These are phyloP conservation scores for Neonectria sp. DNA, from an alignment of 2,329 filamentous ascomycete species.

Conservation along the genomic window DNA sequence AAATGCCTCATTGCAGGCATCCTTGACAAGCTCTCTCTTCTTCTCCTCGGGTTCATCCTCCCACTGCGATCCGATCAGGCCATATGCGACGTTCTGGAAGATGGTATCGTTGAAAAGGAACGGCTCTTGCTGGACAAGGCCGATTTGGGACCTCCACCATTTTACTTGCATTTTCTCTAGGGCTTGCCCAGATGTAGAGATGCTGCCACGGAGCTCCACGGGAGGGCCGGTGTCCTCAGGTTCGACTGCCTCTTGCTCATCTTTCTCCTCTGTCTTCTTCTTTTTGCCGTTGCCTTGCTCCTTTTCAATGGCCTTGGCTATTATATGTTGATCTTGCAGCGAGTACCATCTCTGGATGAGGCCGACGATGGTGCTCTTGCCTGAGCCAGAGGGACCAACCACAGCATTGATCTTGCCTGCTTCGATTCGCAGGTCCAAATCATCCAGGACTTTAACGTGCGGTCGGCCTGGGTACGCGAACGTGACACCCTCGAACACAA, in stretches of 20 bases:
- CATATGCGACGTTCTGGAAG: conserved; percentile 73
- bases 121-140: conserved; percentile 78
- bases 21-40: conserved; percentile 72
- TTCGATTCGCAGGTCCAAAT: conserved; percentile 70
- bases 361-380: conserved; percentile 82
- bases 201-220: conserved; percentile 61
- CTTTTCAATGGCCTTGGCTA: conserved; percentile 65
- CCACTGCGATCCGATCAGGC: conserved; percentile 68
- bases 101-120: conserved; percentile 79
- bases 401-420: conserved; percentile 80
- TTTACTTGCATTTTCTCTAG: conserved; percentile 73
- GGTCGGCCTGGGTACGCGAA: conserved; percentile 81
- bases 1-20: conserved; percentile 77
- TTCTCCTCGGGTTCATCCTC: conserved; percentile 67
- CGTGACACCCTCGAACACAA: conserved; percentile 72
- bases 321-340: conserved; percentile 66
- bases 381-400: conserved; percentile 80
- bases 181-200: conserved; percentile 68
- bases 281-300: conserved; percentile 62
- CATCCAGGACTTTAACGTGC: conserved; percentile 74
- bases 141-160: conserved; percentile 75
- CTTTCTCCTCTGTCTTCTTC: conserved; percentile 54
- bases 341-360: conserved; percentile 82
- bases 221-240: conserved; percentile 58
- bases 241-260: conserved; percentile 48